Conservation (phyloP, 192 early-diverging fungal genomes). For the Linnemannia exigua region DNA sequence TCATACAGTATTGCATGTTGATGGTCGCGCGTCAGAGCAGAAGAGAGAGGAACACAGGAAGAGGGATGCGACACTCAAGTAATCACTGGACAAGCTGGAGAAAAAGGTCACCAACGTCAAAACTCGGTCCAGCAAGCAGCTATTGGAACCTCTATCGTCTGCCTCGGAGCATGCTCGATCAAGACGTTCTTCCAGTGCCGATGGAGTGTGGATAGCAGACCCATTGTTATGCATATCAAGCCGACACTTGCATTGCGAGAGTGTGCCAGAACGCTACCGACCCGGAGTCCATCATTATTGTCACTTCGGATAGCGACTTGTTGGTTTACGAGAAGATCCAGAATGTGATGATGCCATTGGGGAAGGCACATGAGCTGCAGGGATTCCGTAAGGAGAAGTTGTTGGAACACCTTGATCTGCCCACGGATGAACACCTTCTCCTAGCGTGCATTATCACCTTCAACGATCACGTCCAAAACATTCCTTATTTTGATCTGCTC, state of each 20-base stretch:
- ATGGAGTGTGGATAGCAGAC: neutral
- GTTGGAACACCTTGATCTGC: neutral
- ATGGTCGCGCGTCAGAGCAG: neutral
- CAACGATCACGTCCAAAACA: slow-evolving; percentile 10
- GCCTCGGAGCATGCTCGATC: neutral
- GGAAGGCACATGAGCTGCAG: neutral
- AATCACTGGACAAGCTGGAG: neutral
- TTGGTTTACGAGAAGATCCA: neutral
- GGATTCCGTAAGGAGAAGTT: neutral
- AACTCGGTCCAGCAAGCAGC: neutral
- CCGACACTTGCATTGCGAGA: slow-evolving; percentile 7
- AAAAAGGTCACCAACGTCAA: too few species aligned
- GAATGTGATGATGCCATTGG: neutral
- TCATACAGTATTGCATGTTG: neutral
- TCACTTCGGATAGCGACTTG: slow-evolving; percentile 6
- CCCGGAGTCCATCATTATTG: neutral
- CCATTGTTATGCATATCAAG: neutral
- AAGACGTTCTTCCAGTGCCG: neutral
- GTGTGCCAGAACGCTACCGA: neutral
- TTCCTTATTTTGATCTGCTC: slow-evolving; percentile 10
- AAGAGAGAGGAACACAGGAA: neutral
- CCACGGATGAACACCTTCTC: neutral
- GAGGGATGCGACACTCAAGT: neutral
- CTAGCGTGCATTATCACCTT: neutral
- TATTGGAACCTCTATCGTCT: neutral